phyloP scores from a whole-genome alignment of 345 rosid genomes.

The Brassica nigra region DNA sequence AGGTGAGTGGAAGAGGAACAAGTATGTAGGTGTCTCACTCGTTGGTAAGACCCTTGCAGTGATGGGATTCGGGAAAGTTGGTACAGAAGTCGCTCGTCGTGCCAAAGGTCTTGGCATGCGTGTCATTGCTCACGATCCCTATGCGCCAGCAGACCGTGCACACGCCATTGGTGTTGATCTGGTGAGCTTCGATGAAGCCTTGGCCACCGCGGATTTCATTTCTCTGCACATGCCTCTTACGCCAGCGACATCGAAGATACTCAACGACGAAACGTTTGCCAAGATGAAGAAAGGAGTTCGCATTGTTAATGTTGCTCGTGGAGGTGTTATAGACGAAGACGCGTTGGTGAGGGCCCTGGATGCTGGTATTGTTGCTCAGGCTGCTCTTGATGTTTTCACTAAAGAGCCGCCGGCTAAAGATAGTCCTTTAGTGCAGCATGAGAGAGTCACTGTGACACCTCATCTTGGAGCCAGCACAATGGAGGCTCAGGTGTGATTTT shows the following conservation, averaged over 20 bases:
- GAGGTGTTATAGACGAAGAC: constrained; percentile 85
- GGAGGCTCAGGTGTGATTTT: constrained; percentile 79
- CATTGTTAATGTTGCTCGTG: constrained; percentile 79
- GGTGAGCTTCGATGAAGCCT: constrained; percentile 73
- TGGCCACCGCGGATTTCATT: constrained; percentile 72
- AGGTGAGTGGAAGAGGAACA: constrained; percentile 80
- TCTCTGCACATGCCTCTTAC: constrained; percentile 88
- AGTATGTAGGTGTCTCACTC: constrained; percentile 80
- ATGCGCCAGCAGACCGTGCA: constrained; percentile 79
- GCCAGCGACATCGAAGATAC: constrained; percentile 68
- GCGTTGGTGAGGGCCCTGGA: constrained; percentile 79
- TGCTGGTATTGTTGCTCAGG: constrained; percentile 86
- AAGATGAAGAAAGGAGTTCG: constrained; percentile 88
- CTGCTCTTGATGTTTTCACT: constrained; percentile 79
- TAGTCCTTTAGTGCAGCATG: constrained; percentile 69
- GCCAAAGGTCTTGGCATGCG: constrained; percentile 94
- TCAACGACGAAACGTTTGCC: constrained; percentile 72
- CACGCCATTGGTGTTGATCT: constrained; percentile 76
- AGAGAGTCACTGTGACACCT: constrained; percentile 73
- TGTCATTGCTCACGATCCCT: constrained; percentile 79
- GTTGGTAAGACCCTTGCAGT: constrained; percentile 76
- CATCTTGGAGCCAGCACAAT: constrained; percentile 89
- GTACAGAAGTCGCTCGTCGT: constrained; percentile 79
- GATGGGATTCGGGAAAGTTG: constrained; percentile 86
- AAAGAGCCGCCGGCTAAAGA: constrained; percentile 70